These are phyloP conservation scores for Trichoderma harzianum DNA, from an alignment of 2,329 filamentous ascomycete genomes.

Conservation along the genomic window DNA sequence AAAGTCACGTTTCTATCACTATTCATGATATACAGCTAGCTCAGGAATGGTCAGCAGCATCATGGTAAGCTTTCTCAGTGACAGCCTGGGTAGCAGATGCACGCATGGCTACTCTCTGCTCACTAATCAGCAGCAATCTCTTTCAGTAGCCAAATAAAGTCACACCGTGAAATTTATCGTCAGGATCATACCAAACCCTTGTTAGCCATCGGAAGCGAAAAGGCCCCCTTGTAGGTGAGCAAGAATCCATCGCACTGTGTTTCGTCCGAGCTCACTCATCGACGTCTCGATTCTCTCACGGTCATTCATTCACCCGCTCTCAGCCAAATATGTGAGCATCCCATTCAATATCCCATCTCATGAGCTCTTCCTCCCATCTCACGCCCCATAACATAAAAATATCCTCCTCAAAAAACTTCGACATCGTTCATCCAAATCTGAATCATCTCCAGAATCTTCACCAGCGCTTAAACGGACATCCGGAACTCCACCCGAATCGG, in stretches of 20 bases:
- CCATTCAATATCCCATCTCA: too few species aligned
- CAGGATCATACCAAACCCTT: not conserved
- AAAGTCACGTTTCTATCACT: not conserved
- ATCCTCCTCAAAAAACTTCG: not conserved
- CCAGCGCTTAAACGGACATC: not conserved
- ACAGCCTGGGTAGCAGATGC: not conserved
- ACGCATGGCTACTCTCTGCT: not conserved
- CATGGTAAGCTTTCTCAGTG: not conserved
- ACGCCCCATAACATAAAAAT: not conserved
- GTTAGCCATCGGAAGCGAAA: not conserved
- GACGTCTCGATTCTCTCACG: not conserved
- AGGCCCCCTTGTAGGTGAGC: not conserved
- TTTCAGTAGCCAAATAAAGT: not conserved
- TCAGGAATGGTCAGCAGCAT: not conserved
- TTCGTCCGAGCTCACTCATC: not conserved
- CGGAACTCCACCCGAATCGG: conserved; percentile 6
- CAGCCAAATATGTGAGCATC: not conserved
- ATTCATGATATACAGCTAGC: not conserved
- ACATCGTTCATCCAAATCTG: not conserved
- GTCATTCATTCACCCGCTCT: not conserved
- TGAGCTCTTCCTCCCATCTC: not conserved
- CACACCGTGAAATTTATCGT: not conserved
- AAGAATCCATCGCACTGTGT: not conserved
- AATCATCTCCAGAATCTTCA: not conserved
- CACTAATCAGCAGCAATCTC: not conserved